phyloP scores from a whole-genome alignment of 1,139 yeast genomes.

The Diutina scorzettiae region DNA sequence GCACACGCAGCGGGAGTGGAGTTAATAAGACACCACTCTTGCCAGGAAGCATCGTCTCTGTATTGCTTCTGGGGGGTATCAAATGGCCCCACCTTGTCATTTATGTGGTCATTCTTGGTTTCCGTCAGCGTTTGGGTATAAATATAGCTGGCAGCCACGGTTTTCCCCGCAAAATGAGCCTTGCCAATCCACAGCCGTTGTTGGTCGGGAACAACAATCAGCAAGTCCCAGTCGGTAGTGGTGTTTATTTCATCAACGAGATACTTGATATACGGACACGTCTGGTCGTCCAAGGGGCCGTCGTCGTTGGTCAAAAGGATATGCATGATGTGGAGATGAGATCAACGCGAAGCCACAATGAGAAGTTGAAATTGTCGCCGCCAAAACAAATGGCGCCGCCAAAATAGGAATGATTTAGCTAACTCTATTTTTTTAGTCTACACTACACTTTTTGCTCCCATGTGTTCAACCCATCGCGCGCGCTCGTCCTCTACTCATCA shows the following conservation, averaged over 20 bases:
- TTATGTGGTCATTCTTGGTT: conserved; percentile 17
- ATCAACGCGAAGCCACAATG: no score
- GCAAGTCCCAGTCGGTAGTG: conserved; percentile 71
- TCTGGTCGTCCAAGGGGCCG: conserved; percentile 73
- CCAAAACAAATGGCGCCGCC: no score
- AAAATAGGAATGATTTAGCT: no score
- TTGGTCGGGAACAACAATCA: conserved; percentile 71
- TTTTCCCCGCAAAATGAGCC: conserved; percentile 87
- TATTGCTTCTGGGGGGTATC: conserved; percentile 23
- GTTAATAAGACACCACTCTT: conserved; percentile 79
- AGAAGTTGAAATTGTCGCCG: no score
- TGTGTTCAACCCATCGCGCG: no score
- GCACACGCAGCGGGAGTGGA: conserved; percentile 96
- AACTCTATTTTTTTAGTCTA: no score
- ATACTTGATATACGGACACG: conserved; percentile 81
- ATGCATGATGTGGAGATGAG: conserved; percentile 20
- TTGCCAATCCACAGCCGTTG: conserved; percentile 90
- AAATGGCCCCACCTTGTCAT: conserved; percentile 61
- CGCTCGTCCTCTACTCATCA: no score
- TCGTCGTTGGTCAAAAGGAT: conserved; percentile 76
- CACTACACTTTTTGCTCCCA: no score
- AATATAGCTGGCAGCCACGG: conserved; percentile 54
- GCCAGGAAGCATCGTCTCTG: conserved; percentile 18
- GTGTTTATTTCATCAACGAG: conserved; percentile 58
- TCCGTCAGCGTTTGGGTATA: conserved; percentile 36